phyloP scores from a whole-genome alignment of 805 yeast species.

The Cyberlindnera euphorbiae region DNA sequence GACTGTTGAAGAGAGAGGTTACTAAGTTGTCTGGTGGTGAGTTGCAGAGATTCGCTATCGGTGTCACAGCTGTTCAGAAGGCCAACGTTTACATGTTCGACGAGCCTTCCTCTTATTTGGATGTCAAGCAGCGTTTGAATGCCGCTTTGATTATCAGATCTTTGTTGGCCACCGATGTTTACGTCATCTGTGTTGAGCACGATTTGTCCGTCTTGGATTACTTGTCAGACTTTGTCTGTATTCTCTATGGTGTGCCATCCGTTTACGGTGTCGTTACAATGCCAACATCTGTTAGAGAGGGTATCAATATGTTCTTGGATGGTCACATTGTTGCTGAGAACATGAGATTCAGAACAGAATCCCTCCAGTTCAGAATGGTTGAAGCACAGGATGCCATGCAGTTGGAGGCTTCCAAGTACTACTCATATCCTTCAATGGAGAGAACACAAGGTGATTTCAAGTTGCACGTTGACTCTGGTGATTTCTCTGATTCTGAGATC shows the following conservation, averaged over 20 bases:
- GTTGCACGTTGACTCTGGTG: slow-evolving; percentile 77
- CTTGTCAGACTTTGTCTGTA: slow-evolving; percentile 94
- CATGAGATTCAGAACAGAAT: slow-evolving; percentile 93
- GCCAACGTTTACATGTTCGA: slow-evolving; percentile 99
- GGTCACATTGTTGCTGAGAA: slow-evolving; percentile 98
- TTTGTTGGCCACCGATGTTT: slow-evolving; percentile 65
- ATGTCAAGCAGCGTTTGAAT: slow-evolving; percentile 96
- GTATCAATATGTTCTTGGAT: slow-evolving; percentile 96
- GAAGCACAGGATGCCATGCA: slow-evolving; percentile 81
- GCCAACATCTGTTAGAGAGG: slow-evolving; percentile 97
- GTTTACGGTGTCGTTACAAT: slow-evolving; percentile 98
- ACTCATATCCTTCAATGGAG: slow-evolving; percentile 72
- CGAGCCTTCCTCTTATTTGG: slow-evolving; percentile 97
- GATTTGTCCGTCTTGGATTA: slow-evolving; percentile 97
- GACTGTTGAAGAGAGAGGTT: slow-evolving; percentile 82
- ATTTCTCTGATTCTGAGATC: slow-evolving; percentile 92
- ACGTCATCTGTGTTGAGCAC: slow-evolving; percentile 97
- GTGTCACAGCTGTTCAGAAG: slow-evolving; percentile 90
- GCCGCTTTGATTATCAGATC: slow-evolving; percentile 95
- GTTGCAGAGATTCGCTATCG: slow-evolving; percentile 96
- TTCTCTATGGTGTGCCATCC: slow-evolving; percentile 95
- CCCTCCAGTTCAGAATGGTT: slow-evolving; percentile 85
- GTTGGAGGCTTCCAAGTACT: slow-evolving; percentile 74
- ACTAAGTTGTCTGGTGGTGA: slow-evolving; percentile 95
- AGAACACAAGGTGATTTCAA: slow-evolving; percentile 97